Evolutionary conservation across 1,284 basidiomycete species (phyloP), one percentile per base, ranked within the genome.

Genomic region (Inonotus hispidus): DNA sequence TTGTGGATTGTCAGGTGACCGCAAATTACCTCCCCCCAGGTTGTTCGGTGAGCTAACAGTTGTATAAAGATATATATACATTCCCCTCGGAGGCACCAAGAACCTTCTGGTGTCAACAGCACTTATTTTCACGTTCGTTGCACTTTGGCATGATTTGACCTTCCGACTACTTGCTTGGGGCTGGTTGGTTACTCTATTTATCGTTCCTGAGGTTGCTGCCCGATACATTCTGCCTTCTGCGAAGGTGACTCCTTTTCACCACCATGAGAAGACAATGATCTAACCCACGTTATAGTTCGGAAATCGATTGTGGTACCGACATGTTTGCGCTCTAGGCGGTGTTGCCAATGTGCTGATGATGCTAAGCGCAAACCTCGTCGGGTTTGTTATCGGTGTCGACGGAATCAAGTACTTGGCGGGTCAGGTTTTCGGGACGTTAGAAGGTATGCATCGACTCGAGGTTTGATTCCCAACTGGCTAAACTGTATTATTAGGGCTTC

Each of bases 81-180:
- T 99, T 32, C 96, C 96, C 0, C 78, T 98, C 7, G 96, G 96
- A 7, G 96, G 95, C 0, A 76, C 83, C 25, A 80, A 82, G 53
- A 84, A 85, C 65, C 74, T 83, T 2, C 70, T 90, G 0, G 64
- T 89, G 19, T 87, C 95, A 21, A 93, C 85, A 0, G 66, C 90
- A 5, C 75, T 97, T 19, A 87, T 98, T 32, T 99, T 99, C 77
- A 91, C 95, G 0, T 99, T 99, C 71, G 96, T 98, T n/a, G 97
- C 97, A 0, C 77, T 99, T 14, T 99, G 97, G 97, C 96, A 99
- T 70, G 96, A 98, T 71, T 79, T 99, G 0, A 90, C 90, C 0
- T 88, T 97, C 72, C 83, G 82, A 53, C 80, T 99, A 5, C 79
- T 99, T 0, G 87, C 93, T 0, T 99, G 97, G 97, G 96, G 96